These are phyloP conservation scores for Pachysandra terminalis DNA, from an alignment of 164 flowering plant genomes.

Conservation along the genomic window DNA sequence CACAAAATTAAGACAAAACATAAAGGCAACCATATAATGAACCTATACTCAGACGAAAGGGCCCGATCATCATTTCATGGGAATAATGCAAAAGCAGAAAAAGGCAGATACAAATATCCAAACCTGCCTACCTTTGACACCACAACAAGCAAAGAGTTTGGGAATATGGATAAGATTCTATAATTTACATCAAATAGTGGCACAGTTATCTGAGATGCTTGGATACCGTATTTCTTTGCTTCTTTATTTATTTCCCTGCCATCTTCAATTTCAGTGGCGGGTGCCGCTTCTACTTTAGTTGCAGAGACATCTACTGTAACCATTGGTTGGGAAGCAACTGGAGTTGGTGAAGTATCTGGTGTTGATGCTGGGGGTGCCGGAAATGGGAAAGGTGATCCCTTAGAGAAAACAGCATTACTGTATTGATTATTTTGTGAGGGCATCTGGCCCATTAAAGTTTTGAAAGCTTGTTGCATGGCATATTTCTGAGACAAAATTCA, in stretches of 20 bases:
- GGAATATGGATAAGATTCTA: background rate
- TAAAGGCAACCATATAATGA: slow-evolving; percentile 2
- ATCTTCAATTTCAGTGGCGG: slow-evolving; percentile 32
- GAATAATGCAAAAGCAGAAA: background rate
- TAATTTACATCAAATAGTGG: background rate
- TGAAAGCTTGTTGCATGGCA: slow-evolving; percentile 97
- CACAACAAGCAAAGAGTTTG: too few relatives aligned
- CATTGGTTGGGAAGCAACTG: slow-evolving; percentile 41
- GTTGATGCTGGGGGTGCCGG: slow-evolving; percentile 38
- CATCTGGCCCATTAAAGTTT: slow-evolving; percentile 86
- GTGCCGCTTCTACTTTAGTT: slow-evolving; percentile 61
- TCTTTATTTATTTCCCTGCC: slow-evolving; percentile 42
- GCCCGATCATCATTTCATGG: too few relatives aligned
- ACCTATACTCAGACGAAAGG: background rate
- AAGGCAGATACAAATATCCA: background rate
- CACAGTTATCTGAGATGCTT: background rate
- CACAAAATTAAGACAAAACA: background rate
- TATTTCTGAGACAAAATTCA: slow-evolving; percentile 57
- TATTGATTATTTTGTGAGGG: slow-evolving; percentile 53
- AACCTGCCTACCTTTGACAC: too few relatives aligned
- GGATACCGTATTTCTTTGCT: slow-evolving; percentile 60
- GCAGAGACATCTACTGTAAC: slow-evolving; percentile 72
- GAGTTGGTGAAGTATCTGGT: slow-evolving; percentile 30
- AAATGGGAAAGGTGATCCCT: slow-evolving; percentile 72
- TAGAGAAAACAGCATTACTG: slow-evolving; percentile 48